Percentiles rank a stretch among this genome's conserved stretches.
Conservation (phyloP, 805 yeast genomes). For the Hanseniaspora thailandica region DNA sequence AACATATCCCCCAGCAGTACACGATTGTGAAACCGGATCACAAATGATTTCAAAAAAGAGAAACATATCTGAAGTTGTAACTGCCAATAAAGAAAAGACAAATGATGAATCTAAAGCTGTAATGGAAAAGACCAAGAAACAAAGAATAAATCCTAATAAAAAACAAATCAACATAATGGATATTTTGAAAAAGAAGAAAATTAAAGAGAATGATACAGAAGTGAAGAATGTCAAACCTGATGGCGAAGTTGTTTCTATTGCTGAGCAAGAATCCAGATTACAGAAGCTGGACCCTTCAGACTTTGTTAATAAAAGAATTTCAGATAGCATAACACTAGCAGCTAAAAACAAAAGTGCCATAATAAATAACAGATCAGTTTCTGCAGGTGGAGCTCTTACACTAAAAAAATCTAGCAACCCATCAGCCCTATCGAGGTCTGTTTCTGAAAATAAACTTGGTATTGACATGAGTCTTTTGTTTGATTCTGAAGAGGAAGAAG, state of each 20-base stretch:
- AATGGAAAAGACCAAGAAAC: not conserved
- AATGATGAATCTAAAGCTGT: not conserved
- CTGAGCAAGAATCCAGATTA: not conserved
- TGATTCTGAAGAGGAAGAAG: constrained; percentile 5
- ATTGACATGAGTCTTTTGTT: not conserved
- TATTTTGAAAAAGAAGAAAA: not conserved
- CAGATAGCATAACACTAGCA: not conserved
- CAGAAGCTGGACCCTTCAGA: not conserved
- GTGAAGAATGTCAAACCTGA: not conserved
- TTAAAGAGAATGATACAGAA: not conserved
- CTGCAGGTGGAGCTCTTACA: not conserved
- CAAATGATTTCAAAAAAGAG: not conserved
- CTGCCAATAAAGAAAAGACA: not conserved
- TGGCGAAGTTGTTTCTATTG: not conserved
- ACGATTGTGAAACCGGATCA: constrained; percentile 5
- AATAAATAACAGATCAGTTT: not conserved
- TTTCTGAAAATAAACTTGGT: constrained; percentile 2
- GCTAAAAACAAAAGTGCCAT: not conserved
- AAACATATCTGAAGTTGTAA: not conserved
- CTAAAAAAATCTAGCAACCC: not conserved
- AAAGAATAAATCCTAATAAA: not conserved
- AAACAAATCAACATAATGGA: constrained; percentile 5
- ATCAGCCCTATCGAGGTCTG: not conserved
- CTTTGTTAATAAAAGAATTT: not conserved
- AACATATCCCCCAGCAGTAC: not conserved